Evolutionary conservation across 352 stramenopile genomes (phyloP), one percentile per base, ranked within the genome.

Genomic region (Pythium scleroteichum): DNA sequence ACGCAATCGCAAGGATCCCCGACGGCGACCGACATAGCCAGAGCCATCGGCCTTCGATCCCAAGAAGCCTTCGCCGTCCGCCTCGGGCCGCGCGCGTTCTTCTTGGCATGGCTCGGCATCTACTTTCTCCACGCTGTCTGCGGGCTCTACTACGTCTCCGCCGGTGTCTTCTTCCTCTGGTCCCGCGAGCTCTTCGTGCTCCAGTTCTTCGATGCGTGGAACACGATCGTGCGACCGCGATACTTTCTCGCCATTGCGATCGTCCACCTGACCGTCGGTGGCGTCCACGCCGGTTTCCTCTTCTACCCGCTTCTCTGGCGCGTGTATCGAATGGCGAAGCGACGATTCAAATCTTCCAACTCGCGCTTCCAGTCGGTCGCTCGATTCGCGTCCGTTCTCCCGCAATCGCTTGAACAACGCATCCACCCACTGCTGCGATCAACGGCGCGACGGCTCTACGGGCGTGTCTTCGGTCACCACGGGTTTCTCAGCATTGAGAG

Each of bases 111-210:
- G 19, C 12, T 27, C 20, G 32, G 48, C 19, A 54, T 54, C 48
- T 42, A 32, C 29, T 12, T 45, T 8, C 48, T 54, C 48, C 29
- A 54, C 19, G 29, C 48, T 19, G 19, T 54, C 2, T 45, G 48
- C 32, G 48, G 27, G 6, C 27, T 33, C 17, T 54, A 54, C 10
- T 54, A 29, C 27, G n/a, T 44, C 29, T 13, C 29, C 3, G 32
- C 48, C 5, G 48, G 48, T 1, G 9, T 44, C 17, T 29, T 44
- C 19, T 54, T 35, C 29, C 29, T 35, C 29, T 35, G 29, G 29
- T 35, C 29, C 10, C 29, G 29, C 10, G 5, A 35, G 29, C 29
- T 35, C 1, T 24, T 29, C 19, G 26, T 55, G 48, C 7, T 55
- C 26, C n/a, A 19, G 6, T 7, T 12, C 27, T 55, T 55, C 7